Conservation (phyloP, 2,329 filamentous ascomycete species). For the Aspergillus ochraceus region DNA sequence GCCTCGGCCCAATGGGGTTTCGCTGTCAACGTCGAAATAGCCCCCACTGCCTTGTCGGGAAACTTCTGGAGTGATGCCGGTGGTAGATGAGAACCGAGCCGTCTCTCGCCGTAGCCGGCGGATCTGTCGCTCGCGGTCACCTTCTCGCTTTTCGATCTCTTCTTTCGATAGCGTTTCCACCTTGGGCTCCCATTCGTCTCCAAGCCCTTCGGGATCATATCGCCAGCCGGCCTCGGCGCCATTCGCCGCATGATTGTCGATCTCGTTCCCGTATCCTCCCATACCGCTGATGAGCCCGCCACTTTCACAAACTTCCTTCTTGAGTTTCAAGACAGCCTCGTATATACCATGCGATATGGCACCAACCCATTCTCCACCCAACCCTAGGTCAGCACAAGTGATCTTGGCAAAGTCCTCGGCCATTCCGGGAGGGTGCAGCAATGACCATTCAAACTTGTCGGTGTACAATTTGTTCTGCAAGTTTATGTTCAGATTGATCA, state of each 20-base stretch:
- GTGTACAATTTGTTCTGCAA: conserved; percentile 88
- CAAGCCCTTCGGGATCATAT: conserved; percentile 88
- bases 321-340: conserved; percentile 85
- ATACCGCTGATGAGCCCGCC: conserved; percentile 78
- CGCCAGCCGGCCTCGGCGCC: conserved; percentile 87
- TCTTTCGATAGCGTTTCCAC: conserved; percentile 83
- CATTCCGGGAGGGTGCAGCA: conserved; percentile 86
- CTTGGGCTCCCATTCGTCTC: conserved; percentile 80
- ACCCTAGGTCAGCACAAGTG: conserved; percentile 87
- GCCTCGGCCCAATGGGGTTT: conserved; percentile 87
- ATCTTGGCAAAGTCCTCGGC: conserved; percentile 89
- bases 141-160: conserved; percentile 95
- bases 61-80: conserved; percentile 75
- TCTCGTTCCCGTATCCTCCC: conserved; percentile 66
- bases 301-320: conserved; percentile 95
- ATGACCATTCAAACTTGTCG: conserved; percentile 97
- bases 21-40: conserved; percentile 60
- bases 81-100: conserved; percentile 83
- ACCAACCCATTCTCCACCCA: conserved; percentile 89
- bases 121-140: conserved; percentile 88
- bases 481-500: conserved; percentile 88
- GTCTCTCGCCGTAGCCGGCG: conserved; percentile 85
- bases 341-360: conserved; percentile 96
- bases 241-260: conserved; percentile 86
- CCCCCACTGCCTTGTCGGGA: conserved; percentile 57